Evolutionary conservation across 192 early-diverging fungal species (phyloP).

Genomic region (Dimargaris verticillata): DNA sequence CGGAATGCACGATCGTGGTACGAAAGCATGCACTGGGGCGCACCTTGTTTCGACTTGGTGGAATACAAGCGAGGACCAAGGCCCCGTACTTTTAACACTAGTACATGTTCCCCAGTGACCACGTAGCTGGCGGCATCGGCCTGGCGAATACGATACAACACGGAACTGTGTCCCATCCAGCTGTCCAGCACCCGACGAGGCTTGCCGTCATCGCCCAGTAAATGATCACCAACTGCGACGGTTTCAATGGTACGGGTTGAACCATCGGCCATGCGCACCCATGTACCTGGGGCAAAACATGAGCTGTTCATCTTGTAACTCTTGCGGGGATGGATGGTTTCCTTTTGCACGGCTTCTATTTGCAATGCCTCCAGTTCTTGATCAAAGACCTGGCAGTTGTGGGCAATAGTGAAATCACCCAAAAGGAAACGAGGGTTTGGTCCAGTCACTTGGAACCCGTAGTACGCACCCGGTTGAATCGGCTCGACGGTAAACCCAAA

Average conservation of each 20-base stretch:
- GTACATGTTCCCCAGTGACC: constrained; percentile 6
- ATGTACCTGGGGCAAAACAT: constrained; percentile 29
- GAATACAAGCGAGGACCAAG: background rate
- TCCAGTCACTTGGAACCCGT: constrained; percentile 33
- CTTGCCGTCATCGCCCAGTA: constrained; percentile 22
- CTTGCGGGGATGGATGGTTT: constrained; percentile 97
- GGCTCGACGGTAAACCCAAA: constrained; percentile 19
- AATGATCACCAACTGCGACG: constrained; percentile 18
- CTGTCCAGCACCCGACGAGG: constrained; percentile 20
- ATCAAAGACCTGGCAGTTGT: constrained; percentile 92
- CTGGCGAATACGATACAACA: constrained; percentile 17
- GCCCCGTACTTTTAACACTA: background rate
- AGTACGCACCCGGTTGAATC: constrained; percentile 25
- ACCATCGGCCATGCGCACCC: constrained; percentile 31
- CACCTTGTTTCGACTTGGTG: background rate
- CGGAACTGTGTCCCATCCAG: constrained; percentile 19
- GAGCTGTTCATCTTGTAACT: constrained; percentile 98
- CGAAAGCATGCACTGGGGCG: too few species aligned
- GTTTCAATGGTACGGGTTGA: constrained; percentile 18
- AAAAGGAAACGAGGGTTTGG: constrained; percentile 31
- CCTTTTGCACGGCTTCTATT: constrained; percentile 97
- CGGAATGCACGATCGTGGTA: background rate
- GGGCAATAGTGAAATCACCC: constrained; percentile 31
- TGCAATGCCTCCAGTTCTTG: constrained; percentile 92
- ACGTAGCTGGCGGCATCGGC: background rate